Evolutionary conservation across 2,329 filamentous ascomycete genomes (phyloP), one percentile per base, ranked within the genome.

Genomic region (Geosmithia flava): DNA sequence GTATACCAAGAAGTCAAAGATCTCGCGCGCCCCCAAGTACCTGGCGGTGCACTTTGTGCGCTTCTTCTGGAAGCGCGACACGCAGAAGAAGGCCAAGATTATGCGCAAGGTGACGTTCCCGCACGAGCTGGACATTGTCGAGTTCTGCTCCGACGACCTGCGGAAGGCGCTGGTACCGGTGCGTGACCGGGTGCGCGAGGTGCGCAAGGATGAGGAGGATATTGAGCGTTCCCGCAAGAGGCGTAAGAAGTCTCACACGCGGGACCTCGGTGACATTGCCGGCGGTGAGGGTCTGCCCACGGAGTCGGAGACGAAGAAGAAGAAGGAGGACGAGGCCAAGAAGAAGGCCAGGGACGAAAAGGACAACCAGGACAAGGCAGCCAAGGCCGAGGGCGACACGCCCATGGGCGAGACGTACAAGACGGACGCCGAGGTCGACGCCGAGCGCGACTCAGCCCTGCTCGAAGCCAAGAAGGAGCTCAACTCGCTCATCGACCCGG

Each of bases 101-200:
- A 91, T 98, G 87, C 87, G 90, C 62, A 98, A 97, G 69, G 93
- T 98, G 49, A 91, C 88, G 0, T 98, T 98, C 62, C 91, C 91
- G 7, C 82, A 87, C 46, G 93, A 98, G 66, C 72, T 98, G 33
- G 93, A 98, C 59, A 81, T 87, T 40, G 82, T 95, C 20, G 93
- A 98, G 62, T 96, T 95, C 67, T 98, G 93, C 66, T 91, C 90
- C 13, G 90, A 97, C 23, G 84, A 93, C 47, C 73, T 98, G 53
- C 85, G 81, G 64, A 83, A 83, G 60, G 79, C 85, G 56, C 75
- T 98, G 43, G 72, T 96, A 44, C 94, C 93, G 1, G 84, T 98
- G n/a, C 81, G 93, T 51, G 93, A 98, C 71, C 94, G 94, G 73
- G 86, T 98, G 46, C 85, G 93, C 23, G 90, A 98, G 59, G 81